Conservation (phyloP, 1,284 basidiomycete genomes). For the Baeospora myosura region DNA sequence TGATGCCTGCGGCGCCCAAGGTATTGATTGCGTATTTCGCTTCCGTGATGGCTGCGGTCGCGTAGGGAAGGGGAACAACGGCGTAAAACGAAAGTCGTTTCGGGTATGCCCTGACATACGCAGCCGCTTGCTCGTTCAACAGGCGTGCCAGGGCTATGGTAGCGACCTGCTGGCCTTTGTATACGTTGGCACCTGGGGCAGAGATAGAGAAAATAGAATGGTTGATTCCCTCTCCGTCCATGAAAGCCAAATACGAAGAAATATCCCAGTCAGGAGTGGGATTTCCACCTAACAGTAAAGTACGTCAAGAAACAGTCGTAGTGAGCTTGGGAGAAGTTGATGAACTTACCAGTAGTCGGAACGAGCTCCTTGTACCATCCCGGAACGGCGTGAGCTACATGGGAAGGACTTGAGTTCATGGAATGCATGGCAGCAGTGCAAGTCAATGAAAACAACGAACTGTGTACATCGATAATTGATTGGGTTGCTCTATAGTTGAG, state of each 20-base stretch:
- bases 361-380: constrained; percentile 25
- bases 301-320: not conserved
- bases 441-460: constrained; percentile 11
- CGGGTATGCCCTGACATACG: constrained; percentile 22
- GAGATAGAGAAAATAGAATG: constrained; percentile 25
- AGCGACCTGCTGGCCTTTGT: constrained; percentile 17
- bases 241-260: constrained; percentile 20
- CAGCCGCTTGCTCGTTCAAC: constrained; percentile 27
- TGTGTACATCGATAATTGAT: constrained; percentile 25
- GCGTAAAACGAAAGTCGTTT: constrained; percentile 25
- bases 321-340: not conserved
- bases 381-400: constrained; percentile 24
- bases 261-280: constrained; percentile 25
- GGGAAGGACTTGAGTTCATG: not conserved
- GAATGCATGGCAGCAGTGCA: not conserved
- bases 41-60: constrained; percentile 23
- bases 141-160: constrained; percentile 28
- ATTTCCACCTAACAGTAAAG: constrained; percentile 14
- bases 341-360: constrained; percentile 19
- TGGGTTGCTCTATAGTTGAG: constrained; percentile 12
- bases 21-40: constrained; percentile 22
- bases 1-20: constrained; percentile 26
- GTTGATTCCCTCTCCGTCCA: constrained; percentile 22
- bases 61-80: constrained; percentile 26
- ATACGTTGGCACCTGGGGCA: constrained; percentile 26